These are phyloP conservation scores for Pseudotsuga menziesii DNA, from an alignment of 75 land plant genomes.

Conservation along the genomic window DNA sequence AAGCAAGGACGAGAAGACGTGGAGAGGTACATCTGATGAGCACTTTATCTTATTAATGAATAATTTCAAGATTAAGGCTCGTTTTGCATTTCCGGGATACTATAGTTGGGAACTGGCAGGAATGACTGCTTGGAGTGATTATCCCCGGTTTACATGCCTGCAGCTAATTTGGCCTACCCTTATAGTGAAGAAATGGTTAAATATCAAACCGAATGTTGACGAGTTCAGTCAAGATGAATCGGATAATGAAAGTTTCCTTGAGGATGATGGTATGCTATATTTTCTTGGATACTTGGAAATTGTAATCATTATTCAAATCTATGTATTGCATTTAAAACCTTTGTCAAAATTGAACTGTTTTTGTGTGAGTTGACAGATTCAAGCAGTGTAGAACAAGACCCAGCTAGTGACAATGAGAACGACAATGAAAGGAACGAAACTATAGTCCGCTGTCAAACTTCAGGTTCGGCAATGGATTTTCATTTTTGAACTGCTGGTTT, in stretches of 20 bases:
- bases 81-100: not conserved
- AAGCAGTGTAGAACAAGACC: not conserved
- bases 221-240: slow-evolving; percentile 77
- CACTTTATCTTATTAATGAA: not conserved
- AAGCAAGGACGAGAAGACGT: not conserved
- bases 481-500: not conserved
- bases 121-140: not conserved
- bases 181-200: slow-evolving; percentile 85
- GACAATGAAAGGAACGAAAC: not conserved
- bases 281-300: not conserved
- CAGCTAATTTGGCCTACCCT: slow-evolving; percentile 82
- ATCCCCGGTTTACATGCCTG: not conserved
- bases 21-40: not conserved
- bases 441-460: not conserved
- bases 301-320: not conserved
- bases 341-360: not conserved
- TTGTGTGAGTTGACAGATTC: not conserved
- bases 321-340: not conserved
- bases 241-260: slow-evolving; percentile 58
- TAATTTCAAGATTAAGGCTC: not conserved
- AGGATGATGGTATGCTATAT: slow-evolving; percentile 45
- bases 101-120: not conserved
- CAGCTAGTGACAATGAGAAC: not conserved
- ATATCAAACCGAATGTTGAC: slow-evolving; percentile 63
- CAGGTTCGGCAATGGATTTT: not conserved